phyloP scores from a whole-genome alignment of 352 stramenopile genomes.

The Pythium biforme region DNA sequence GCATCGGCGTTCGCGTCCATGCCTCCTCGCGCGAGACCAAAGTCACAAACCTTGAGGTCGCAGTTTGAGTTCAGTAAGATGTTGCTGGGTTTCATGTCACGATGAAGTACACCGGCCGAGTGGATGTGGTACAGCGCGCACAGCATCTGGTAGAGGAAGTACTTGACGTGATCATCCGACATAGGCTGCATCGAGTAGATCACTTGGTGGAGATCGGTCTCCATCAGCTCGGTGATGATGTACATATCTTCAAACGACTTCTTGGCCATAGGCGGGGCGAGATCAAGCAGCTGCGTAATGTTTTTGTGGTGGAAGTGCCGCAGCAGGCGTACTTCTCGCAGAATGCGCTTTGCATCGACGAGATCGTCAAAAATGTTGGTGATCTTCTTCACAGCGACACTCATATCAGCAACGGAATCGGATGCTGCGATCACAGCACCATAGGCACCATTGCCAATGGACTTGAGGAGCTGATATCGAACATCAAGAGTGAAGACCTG shows the following conservation, averaged over 20 bases:
- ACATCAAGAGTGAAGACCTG: conserved; percentile 86
- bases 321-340: conserved; percentile 95
- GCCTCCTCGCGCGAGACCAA: conserved; percentile 78
- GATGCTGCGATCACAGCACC: conserved; percentile 85
- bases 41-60: conserved; percentile 90
- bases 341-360: conserved; percentile 98
- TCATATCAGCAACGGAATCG: conserved; percentile 36
- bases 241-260: conserved; percentile 91
- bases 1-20: conserved; percentile 87
- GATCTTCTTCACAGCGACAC: conserved; percentile 94
- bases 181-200: conserved; percentile 87
- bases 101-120: conserved; percentile 91
- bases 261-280: conserved; percentile 64
- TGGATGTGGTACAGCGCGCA: conserved; percentile 93
- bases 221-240: conserved; percentile 89
- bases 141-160: conserved; percentile 90
- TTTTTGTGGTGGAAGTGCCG: conserved; percentile 91
- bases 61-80: conserved; percentile 93
- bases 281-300: conserved; percentile 70
- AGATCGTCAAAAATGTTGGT: conserved; percentile 94
- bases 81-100: conserved; percentile 97
- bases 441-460: conserved; percentile 89
- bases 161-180: conserved; percentile 82
- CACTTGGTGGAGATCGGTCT: conserved; percentile 86
- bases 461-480: conserved; percentile 86